A percentile compares a stretch with the other conserved stretches of the same genome.
phyloP scores from a whole-genome alignment of 2,329 filamentous ascomycete species.

The Penicillium sp. region DNA sequence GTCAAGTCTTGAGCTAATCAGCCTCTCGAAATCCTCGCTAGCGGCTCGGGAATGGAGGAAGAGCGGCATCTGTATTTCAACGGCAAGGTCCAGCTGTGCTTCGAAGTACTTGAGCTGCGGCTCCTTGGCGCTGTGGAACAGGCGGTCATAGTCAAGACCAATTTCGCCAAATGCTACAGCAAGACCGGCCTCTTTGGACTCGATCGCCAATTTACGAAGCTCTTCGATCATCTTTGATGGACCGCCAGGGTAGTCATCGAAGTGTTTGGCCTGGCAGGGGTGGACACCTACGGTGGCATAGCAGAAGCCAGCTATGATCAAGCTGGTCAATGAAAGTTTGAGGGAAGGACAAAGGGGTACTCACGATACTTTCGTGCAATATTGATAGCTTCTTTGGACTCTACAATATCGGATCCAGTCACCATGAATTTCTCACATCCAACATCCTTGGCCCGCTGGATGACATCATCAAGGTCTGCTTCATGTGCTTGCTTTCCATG shows the following conservation, averaged over 20 bases:
- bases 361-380: constrained; percentile 70
- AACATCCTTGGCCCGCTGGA: constrained; percentile 70
- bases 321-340: neutral
- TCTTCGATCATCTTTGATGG: constrained; percentile 47
- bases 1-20: constrained; percentile 62
- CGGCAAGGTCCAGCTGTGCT: constrained; percentile 72
- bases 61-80: constrained; percentile 72
- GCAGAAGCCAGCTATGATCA: constrained; percentile 63
- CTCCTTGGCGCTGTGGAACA: constrained; percentile 74
- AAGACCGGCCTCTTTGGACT: constrained; percentile 55
- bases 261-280: constrained; percentile 78
- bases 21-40: constrained; percentile 71
- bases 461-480: constrained; percentile 55
- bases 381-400: constrained; percentile 68
- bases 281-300: constrained; percentile 93
- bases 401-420: constrained; percentile 80
- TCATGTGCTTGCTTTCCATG: constrained; percentile 65
- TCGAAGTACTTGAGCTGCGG: constrained; percentile 82
- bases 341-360: constrained; percentile 29
- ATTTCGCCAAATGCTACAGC: constrained; percentile 88
- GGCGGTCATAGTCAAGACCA: constrained; percentile 89
- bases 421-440: constrained; percentile 89
- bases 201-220: constrained; percentile 61
- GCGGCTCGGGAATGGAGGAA: constrained; percentile 91
- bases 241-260: constrained; percentile 56